Base-by-base conservation (phyloP, 306 rosid genomes). In the Cucurbita ficifolia region DNA sequence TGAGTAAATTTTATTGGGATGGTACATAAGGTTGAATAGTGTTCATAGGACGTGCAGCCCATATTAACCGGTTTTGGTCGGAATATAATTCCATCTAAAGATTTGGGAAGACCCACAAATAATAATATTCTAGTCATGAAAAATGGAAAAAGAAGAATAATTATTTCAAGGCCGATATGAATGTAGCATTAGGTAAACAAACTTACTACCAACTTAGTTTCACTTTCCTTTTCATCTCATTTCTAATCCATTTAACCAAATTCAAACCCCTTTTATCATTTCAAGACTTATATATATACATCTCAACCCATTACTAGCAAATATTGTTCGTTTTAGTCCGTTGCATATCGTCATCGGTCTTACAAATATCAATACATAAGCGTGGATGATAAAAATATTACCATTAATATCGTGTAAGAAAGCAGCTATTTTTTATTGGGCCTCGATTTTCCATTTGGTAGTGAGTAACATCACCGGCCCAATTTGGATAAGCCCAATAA, bases 131-230 rank as follows among this genome's bases (percentile, higher is more conserved):
- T 24, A 57, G 24, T 57, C 3, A 10, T 51, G 54, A 50, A 50
- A 50, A 50, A 50, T 50, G 54, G 8, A 39, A 5, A 39, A 45
- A 39, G n/a, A 1, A 1, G 13, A 29, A 4, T 29, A 16, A 6
- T 39, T 54, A 49, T 12, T 22, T n/a, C 6, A 64, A 49, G 74
- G 58, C 4, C 57, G 16, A 62, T 49, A 54, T 63, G 43, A 24
- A 22, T 54, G 75, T 43, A 6, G 51, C 5, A 60, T 81, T 78
- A 78, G 87, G 87, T 84, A 76, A 84, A 68, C 87, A 73, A 84
- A 78, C 81, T 65, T 39, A 63, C 51, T 10, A 81, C 58, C 81
- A 57, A 54, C 45, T 65, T 8, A 60, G 29, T 60, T 50, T 21
- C 1, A 40, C 14, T n/a, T 64, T 38, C 14, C 42, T 64, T 43